These are phyloP conservation scores for Venturia oleaginea DNA, from an alignment of 2,329 filamentous ascomycete genomes.

Conservation along the genomic window DNA sequence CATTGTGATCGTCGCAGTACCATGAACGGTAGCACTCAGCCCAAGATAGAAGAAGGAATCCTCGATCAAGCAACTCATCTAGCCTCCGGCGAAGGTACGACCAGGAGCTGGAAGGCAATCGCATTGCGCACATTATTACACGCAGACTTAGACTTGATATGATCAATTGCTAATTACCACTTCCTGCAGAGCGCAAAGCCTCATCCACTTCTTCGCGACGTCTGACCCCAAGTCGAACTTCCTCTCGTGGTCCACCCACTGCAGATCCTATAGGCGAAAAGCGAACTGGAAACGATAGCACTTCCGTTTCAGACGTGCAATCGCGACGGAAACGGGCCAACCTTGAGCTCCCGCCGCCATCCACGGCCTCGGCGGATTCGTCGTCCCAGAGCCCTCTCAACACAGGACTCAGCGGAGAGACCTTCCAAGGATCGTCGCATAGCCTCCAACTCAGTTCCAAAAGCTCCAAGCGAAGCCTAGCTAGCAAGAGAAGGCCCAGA, in stretches of 20 bases:
- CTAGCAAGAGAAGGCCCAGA: constrained; percentile 34
- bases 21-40: not conserved
- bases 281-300: constrained; percentile 16
- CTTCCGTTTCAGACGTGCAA: constrained; percentile 18
- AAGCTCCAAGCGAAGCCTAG: constrained; percentile 39
- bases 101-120: not conserved
- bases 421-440: constrained; percentile 34
- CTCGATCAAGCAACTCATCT: constrained; percentile 3
- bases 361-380: not conserved
- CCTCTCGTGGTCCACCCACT: constrained; percentile 19
- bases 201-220: constrained; percentile 10
- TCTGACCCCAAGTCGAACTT: constrained; percentile 12
- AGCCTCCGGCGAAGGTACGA: constrained; percentile 5
- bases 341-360: constrained; percentile 29
- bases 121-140: constrained; percentile 1
- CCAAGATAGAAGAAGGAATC: not conserved
- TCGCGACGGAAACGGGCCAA: constrained; percentile 29
- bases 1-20: not conserved
- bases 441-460: constrained; percentile 36
- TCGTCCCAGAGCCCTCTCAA: constrained; percentile 25
- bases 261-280: constrained; percentile 18
- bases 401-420: constrained; percentile 35
- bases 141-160: not conserved
- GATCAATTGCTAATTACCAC: not conserved
- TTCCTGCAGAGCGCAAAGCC: constrained; percentile 5